A percentile compares a stretch with the other conserved stretches of the same genome.
Evolutionary conservation across 2,329 filamentous ascomycete species (phyloP).

Genomic region (Mycosphaerelloides madeirae): DNA sequence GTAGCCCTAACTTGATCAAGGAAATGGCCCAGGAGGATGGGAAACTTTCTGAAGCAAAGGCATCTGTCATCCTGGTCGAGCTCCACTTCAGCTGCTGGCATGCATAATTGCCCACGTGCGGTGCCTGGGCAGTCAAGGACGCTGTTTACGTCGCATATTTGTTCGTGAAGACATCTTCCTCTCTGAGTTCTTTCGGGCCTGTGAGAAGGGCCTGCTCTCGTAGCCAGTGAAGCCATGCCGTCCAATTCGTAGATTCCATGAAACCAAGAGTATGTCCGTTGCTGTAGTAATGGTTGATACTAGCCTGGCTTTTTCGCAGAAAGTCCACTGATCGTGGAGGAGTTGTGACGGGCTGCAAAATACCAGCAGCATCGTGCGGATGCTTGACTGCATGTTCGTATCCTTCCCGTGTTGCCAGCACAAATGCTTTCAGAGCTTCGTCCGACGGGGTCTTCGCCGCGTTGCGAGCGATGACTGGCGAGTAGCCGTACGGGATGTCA

Average conservation of each 20-base stretch:
- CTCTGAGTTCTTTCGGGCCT: conserved; percentile 5
- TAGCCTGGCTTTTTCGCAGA: conserved; percentile 25
- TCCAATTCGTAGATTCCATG: conserved; percentile 16
- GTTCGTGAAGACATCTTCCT: conserved; percentile 15
- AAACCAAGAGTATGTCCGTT: conserved; percentile 16
- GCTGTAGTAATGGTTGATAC: conserved; percentile 28
- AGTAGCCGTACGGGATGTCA: conserved; percentile 31
- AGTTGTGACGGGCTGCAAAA: conserved; percentile 14
- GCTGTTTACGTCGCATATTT: conserved; percentile 6
- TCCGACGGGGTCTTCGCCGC: conserved; percentile 12
- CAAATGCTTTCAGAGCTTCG: conserved; percentile 24
- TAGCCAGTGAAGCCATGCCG: conserved; percentile 14
- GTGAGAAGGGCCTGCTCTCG: conserved; percentile 6
- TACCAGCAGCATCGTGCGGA: conserved; percentile 15
- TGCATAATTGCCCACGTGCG: no score
- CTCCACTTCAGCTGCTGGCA: no score
- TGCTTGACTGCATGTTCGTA: conserved; percentile 25
- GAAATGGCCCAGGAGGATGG: no score
- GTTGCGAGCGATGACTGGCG: conserved; percentile 30
- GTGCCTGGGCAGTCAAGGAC: no score
- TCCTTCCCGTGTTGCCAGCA: conserved; percentile 26
- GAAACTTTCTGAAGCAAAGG: no score
- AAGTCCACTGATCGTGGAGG: conserved; percentile 24
- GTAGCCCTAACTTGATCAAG: no score
- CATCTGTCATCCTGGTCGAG: no score